Percentiles rank a stretch among this genome's conserved stretches.
These are phyloP conservation scores for Silene latifolia DNA, from an alignment of 148 eudicot genomes.

Conservation along the genomic window DNA sequence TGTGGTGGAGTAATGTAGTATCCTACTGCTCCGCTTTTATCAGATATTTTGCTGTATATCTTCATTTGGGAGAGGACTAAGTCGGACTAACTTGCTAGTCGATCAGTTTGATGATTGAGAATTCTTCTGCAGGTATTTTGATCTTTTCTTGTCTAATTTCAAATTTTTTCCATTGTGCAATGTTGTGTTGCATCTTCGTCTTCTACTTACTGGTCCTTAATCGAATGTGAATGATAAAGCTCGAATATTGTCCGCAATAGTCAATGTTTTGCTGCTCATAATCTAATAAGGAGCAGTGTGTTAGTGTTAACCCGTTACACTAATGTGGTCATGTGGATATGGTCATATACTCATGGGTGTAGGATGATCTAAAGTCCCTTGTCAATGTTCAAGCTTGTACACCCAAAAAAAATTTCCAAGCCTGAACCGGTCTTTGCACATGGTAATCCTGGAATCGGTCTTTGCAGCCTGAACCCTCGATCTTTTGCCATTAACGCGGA, in stretches of 20 bases:
- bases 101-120: background rate
- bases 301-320: background rate
- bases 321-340: background rate
- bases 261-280: background rate
- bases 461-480: too few species aligned
- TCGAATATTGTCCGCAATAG: background rate
- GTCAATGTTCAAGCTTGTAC: background rate
- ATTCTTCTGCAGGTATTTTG: slow-evolving; percentile 11
- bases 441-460: too few species aligned
- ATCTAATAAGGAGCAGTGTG: background rate
- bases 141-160: background rate
- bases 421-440: too few species aligned
- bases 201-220: background rate
- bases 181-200: background rate
- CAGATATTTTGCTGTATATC: background rate
- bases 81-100: background rate
- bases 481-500: too few species aligned
- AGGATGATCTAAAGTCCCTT: background rate
- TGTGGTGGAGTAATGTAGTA: background rate
- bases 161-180: background rate
- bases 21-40: background rate
- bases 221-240: background rate
- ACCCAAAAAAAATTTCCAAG: background rate
- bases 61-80: background rate
- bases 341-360: too few species aligned